Conservation (phyloP, 345 rosid species). For the Gossypium raimondii region DNA sequence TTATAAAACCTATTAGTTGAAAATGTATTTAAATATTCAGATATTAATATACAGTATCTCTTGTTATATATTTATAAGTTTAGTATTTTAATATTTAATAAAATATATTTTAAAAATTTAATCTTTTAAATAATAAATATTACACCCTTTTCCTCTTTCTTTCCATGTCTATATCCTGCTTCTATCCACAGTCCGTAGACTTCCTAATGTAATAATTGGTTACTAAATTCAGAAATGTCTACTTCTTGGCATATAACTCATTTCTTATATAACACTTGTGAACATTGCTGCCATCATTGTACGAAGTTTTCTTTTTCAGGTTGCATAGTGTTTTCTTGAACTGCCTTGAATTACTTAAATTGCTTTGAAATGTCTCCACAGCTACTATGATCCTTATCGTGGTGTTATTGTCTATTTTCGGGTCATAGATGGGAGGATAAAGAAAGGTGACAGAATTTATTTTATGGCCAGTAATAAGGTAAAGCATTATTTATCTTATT, state of each 20-base stretch:
- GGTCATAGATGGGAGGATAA: constrained; percentile 85
- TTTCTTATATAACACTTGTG: not conserved
- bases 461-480: constrained; percentile 98
- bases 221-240: not conserved
- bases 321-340: not conserved
- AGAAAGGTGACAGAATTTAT: constrained; percentile 85
- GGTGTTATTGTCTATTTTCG: constrained; percentile 97
- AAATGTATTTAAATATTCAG: not conserved
- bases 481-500: not conserved
- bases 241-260: not conserved
- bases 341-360: not conserved
- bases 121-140: not conserved
- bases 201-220: not conserved
- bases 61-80: not conserved
- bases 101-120: not conserved
- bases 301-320: not conserved
- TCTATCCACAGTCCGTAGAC: not conserved
- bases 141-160: not conserved
- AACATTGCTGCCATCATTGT: not conserved
- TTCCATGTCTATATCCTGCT: not conserved
- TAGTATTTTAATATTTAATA: not conserved
- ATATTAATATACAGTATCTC: not conserved
- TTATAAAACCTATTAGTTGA: not conserved
- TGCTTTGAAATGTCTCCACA: constrained; percentile 31
- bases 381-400: constrained; percentile 96